Evolutionary conservation across 148 eudicot genomes (phyloP).

Genomic region (Rhododendron ferrugineum): DNA sequence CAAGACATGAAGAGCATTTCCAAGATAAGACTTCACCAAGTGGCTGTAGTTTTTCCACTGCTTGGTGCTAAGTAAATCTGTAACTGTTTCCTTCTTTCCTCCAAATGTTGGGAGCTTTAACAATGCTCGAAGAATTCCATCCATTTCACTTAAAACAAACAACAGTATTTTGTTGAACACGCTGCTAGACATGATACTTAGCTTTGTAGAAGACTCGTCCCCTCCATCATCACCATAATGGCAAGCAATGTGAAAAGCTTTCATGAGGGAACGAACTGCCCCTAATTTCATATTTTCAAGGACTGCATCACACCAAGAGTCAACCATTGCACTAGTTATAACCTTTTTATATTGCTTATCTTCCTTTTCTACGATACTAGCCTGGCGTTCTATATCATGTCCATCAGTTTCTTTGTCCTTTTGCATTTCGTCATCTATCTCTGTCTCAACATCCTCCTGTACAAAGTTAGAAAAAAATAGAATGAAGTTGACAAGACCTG

Average conservation of each 20-base stretch:
- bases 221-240: slow-evolving; percentile 88
- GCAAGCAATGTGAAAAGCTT: slow-evolving; percentile 83
- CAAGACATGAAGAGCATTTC: slow-evolving; percentile 79
- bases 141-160: slow-evolving; percentile 81
- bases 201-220: slow-evolving; percentile 49
- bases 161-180: slow-evolving; percentile 87
- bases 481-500: slow-evolving; percentile 17
- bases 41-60: slow-evolving; percentile 78
- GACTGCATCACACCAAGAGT: slow-evolving; percentile 71
- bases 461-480: slow-evolving; percentile 12
- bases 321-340: slow-evolving; percentile 86
- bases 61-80: slow-evolving; percentile 48
- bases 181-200: slow-evolving; percentile 70
- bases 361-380: slow-evolving; percentile 28
- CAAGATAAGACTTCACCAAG: slow-evolving; percentile 91
- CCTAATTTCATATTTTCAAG: slow-evolving; percentile 48
- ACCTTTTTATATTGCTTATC: slow-evolving; percentile 35
- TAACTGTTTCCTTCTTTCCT: slow-evolving; percentile 67
- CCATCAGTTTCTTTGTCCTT: slow-evolving; percentile 25
- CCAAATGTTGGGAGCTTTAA: slow-evolving; percentile 76
- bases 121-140: slow-evolving; percentile 60
- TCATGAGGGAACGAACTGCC: slow-evolving; percentile 69
- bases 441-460: slow-evolving; percentile 42
- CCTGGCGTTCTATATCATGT: slow-evolving; percentile 11
- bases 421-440: slow-evolving; percentile 38